Conservation (phyloP, 176 grass and related monocot genomes). For the Otatea glauca region DNA sequence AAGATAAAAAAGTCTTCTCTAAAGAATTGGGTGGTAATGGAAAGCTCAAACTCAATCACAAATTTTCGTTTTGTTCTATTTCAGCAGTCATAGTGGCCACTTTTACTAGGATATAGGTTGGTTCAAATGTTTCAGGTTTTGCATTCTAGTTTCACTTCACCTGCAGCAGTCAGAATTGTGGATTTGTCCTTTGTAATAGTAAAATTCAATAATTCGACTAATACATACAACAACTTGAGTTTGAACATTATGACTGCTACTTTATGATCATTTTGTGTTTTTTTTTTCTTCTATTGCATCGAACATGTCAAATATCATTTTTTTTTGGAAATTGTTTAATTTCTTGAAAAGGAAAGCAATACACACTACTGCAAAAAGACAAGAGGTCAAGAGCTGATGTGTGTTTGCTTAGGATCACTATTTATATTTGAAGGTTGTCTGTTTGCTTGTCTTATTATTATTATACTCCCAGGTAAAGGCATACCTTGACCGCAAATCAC, state of each 20-base stretch:
- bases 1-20: conserved; percentile 93
- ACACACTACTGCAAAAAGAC: background rate
- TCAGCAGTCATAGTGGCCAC: background rate
- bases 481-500: conserved; percentile 84
- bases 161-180: background rate
- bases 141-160: background rate
- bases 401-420: too few relatives aligned
- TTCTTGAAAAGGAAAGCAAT: background rate
- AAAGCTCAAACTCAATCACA: background rate
- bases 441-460: conserved; percentile 31
- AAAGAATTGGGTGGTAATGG: conserved; percentile 96
- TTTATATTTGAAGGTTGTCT: background rate
- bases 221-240: background rate
- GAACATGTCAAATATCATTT: background rate
- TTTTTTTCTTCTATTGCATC: background rate
- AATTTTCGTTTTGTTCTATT: background rate
- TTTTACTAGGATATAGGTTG: background rate
- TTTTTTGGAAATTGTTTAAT: background rate
- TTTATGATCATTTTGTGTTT: background rate
- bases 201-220: background rate
- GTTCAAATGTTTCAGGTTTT: background rate
- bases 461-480: conserved; percentile 69
- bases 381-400: background rate
- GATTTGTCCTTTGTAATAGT: background rate
- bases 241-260: background rate